A percentile compares a stretch with the other conserved stretches of the same genome.
Conservation (phyloP, 192 early-diverging fungal species). For the Coemansia biformis region DNA sequence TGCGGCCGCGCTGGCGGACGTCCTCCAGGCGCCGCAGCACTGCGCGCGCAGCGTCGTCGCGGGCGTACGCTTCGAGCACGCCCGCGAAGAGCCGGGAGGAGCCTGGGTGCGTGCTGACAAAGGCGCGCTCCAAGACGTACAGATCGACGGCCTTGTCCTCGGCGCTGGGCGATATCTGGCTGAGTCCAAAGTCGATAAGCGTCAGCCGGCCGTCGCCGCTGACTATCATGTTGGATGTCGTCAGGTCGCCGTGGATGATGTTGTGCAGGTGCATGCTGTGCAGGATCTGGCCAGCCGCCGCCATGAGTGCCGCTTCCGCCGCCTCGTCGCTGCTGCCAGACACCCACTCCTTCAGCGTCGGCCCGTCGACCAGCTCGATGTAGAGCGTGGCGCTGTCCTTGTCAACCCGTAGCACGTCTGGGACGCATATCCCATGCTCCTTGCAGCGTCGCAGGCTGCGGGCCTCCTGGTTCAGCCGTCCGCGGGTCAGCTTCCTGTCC, state of each 20-base stretch:
- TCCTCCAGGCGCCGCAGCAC: constrained; percentile 70
- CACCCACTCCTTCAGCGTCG: constrained; percentile 69
- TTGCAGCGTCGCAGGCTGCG: constrained; percentile 71
- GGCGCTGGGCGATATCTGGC: constrained; percentile 70
- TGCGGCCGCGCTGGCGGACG: constrained; percentile 75
- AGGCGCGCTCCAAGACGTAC: constrained; percentile 94
- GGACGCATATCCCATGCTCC: constrained; percentile 71
- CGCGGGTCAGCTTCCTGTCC: constrained; percentile 74
- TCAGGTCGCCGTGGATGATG: constrained; percentile 95
- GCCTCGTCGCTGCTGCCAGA: constrained; percentile 23
- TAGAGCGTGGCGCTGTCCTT: constrained; percentile 65
- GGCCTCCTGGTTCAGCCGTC: constrained; percentile 80
- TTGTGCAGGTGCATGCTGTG: constrained; percentile 78
- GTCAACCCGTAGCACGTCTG: constrained; percentile 79
- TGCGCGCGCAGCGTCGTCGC: constrained; percentile 57
- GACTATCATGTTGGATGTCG: constrained; percentile 90
- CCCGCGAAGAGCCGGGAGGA: constrained; percentile 69
- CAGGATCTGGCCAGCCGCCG: constrained; percentile 59
- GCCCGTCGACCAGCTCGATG: constrained; percentile 84
- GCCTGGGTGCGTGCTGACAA: constrained; percentile 88
- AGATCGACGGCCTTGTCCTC: constrained; percentile 99
- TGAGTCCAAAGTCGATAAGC: constrained; percentile 96
- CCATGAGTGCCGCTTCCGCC: constrained; percentile 39
- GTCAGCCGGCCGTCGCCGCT: constrained; percentile 49
- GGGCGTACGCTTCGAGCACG: constrained; percentile 66